A percentile compares a stretch with the other conserved stretches of the same genome.
These are phyloP conservation scores for Trametes coccinea DNA, from an alignment of 768 basidiomycete genomes.

Conservation along the genomic window DNA sequence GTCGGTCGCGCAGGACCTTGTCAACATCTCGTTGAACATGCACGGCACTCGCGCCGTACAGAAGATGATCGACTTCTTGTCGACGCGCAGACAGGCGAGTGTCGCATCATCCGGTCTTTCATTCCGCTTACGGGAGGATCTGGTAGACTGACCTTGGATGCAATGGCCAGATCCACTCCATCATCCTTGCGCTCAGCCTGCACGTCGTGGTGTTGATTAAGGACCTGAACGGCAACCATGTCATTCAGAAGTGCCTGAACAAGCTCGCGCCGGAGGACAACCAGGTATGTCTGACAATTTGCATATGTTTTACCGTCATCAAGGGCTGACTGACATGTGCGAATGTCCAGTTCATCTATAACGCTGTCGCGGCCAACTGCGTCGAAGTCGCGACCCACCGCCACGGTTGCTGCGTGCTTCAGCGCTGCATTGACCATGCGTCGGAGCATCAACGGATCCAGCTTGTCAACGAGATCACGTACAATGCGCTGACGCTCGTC, in stretches of 20 bases:
- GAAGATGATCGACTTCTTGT: conserved; percentile 99
- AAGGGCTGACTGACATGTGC: not conserved
- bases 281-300: conserved; percentile 55
- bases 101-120: conserved; percentile 33
- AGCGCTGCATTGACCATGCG: conserved; percentile 97
- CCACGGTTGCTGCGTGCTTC: conserved; percentile 97
- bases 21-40: conserved; percentile 99
- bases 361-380: conserved; percentile 97
- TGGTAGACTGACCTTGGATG: conserved; percentile 78
- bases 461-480: conserved; percentile 98
- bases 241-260: conserved; percentile 99
- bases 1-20: conserved; percentile 94
- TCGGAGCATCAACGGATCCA: conserved; percentile 94
- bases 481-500: conserved; percentile 94
- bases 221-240: conserved; percentile 95
- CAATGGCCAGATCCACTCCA: conserved; percentile 91
- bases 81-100: conserved; percentile 89
- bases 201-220: conserved; percentile 99
- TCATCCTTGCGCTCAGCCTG: conserved; percentile 93
- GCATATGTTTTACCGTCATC: not conserved
- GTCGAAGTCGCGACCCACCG: conserved; percentile 98
- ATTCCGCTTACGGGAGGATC: conserved; percentile 52
- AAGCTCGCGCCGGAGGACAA: conserved; percentile 98
- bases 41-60: conserved; percentile 99
- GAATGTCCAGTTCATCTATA: conserved; percentile 85